Conservation (phyloP, 2,329 filamentous ascomycete species). For the Talaromyces funiculosus region DNA sequence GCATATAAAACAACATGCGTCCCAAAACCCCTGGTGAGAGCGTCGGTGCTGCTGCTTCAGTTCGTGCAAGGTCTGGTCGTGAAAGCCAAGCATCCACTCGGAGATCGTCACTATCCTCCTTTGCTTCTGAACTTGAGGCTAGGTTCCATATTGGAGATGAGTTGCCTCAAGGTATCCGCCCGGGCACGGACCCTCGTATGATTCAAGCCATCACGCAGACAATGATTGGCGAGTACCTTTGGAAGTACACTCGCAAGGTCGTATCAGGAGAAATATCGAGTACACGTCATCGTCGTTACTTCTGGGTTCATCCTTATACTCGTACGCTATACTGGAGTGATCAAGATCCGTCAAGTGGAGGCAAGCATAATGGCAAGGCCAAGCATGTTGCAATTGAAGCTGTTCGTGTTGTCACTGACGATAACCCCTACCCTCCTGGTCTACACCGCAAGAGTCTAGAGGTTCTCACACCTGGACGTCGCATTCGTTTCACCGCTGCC, state of each 20-base stretch:
- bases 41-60: constrained; percentile 10
- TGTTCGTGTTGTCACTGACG: constrained; percentile 84
- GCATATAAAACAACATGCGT: constrained; percentile 53
- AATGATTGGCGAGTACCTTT: constrained; percentile 98
- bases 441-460: constrained; percentile 91
- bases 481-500: constrained; percentile 88
- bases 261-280: constrained; percentile 84
- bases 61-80: constrained; percentile 20
- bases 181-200: constrained; percentile 88
- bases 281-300: constrained; percentile 88
- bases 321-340: constrained; percentile 96
- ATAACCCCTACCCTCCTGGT: constrained; percentile 91
- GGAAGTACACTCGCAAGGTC: constrained; percentile 96
- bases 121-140: constrained; percentile 86
- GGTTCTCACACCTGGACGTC: constrained; percentile 79
- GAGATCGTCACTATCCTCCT: constrained; percentile 87
- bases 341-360: constrained; percentile 72
- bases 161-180: constrained; percentile 55
- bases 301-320: constrained; percentile 98
- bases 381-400: constrained; percentile 95
- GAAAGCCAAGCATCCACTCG: constrained; percentile 48
- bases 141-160: constrained; percentile 71
- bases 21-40: constrained; percentile 26
- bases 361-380: constrained; percentile 67
- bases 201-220: constrained; percentile 98